phyloP scores from a whole-genome alignment of 2,329 filamentous ascomycete genomes.

The Teratosphaeria epicoccoides region DNA sequence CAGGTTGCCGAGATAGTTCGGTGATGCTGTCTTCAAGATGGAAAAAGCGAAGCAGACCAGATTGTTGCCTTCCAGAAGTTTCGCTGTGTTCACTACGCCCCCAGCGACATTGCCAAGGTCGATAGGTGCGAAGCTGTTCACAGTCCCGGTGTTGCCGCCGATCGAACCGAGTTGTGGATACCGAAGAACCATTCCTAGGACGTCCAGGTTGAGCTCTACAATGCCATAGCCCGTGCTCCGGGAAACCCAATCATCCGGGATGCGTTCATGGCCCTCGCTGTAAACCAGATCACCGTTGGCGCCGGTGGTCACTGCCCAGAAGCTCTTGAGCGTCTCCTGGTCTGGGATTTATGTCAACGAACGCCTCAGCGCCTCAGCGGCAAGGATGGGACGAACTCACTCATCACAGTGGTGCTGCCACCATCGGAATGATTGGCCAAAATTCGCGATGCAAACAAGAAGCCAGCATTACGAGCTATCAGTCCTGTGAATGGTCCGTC shows the following conservation, averaged over 20 bases:
- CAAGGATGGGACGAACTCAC: conserved; percentile 12
- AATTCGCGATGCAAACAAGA: conserved; percentile 8
- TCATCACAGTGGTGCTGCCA: conserved; percentile 20
- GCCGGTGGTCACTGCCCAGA: conserved; percentile 20
- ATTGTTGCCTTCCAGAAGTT: conserved; percentile 26
- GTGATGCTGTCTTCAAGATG: conserved; percentile 23
- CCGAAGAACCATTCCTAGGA: conserved; percentile 22
- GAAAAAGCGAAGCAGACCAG: conserved; percentile 28
- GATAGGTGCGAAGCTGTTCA: conserved; percentile 17
- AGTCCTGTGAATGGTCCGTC: conserved; percentile 17
- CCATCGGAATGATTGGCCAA: conserved; percentile 22
- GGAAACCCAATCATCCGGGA: conserved; percentile 21
- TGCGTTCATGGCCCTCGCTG: conserved; percentile 13
- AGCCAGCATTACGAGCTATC: conserved; percentile 13
- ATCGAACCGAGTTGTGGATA: conserved; percentile 9
- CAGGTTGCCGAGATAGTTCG: conserved; percentile 21
- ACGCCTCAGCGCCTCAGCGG: neutral
- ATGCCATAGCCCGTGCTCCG: conserved; percentile 12
- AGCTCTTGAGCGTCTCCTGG: conserved; percentile 22
- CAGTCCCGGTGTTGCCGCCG: conserved; percentile 22
- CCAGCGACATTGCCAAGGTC: conserved; percentile 19
- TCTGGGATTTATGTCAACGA: neutral
- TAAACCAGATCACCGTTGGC: conserved; percentile 17
- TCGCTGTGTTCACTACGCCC: conserved; percentile 12
- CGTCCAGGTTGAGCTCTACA: conserved; percentile 13